These are phyloP conservation scores for Sarcomyxa edulis DNA, from an alignment of 768 basidiomycete species.

Conservation along the genomic window DNA sequence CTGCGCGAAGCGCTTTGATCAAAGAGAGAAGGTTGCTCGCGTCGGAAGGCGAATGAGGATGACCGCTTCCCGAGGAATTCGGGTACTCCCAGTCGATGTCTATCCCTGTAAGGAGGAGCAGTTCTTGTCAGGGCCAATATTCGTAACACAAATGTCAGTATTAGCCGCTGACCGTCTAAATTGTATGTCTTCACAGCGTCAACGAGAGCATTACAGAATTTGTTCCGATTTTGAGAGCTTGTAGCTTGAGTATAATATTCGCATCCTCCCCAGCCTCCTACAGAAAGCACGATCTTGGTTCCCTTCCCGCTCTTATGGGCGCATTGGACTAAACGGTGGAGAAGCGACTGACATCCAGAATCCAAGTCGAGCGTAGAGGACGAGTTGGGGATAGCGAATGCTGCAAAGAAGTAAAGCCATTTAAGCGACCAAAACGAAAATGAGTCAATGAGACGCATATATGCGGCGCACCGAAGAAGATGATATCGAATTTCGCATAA, in stretches of 20 bases:
- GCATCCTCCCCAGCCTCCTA: slow-evolving; percentile 73
- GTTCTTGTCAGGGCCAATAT: too few species aligned
- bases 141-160: slow-evolving; percentile 14
- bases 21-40: slow-evolving; percentile 59
- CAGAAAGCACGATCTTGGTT: slow-evolving; percentile 61
- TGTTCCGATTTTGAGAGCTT: slow-evolving; percentile 40
- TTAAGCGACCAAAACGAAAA: slow-evolving; percentile 7
- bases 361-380: slow-evolving; percentile 47
- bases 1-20: slow-evolving; percentile 48
- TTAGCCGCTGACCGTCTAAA: slow-evolving; percentile 59
- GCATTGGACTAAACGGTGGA: slow-evolving; percentile 50
- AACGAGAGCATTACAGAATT: slow-evolving; percentile 52
- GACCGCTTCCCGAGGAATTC: slow-evolving; percentile 55
- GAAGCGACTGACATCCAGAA: slow-evolving; percentile 40
- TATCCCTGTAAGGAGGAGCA: slow-evolving; percentile 30
- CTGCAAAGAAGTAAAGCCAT: too few species aligned
- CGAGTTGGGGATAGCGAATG: slow-evolving; percentile 67
- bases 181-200: slow-evolving; percentile 51
- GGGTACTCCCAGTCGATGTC: slow-evolving; percentile 77
- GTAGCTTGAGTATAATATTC: slow-evolving; percentile 59
- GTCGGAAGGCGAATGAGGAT: slow-evolving; percentile 54
- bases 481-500: slow-evolving; percentile 60
- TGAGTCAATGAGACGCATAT: too few species aligned
- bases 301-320: slow-evolving; percentile 53
- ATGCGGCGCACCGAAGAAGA: slow-evolving; percentile 59